Evolutionary conservation across 192 early-diverging fungal genomes (phyloP), one percentile per base, ranked within the genome.

Genomic region (Allomyces javanicus): DNA sequence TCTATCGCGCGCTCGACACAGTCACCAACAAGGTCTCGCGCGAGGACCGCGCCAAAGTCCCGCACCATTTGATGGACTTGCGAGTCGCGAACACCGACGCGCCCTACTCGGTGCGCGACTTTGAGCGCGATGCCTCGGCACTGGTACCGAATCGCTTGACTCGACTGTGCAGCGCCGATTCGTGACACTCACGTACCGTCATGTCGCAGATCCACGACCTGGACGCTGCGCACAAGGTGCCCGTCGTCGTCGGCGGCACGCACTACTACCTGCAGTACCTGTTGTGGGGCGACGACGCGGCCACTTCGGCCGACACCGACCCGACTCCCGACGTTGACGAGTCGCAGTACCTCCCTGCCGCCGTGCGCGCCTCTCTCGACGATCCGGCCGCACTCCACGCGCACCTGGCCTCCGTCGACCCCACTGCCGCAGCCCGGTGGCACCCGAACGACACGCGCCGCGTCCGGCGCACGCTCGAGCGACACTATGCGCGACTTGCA

Each of bases 221-320:
- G 43, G 85, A 93, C 63, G 66, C 70, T 24, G 79, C 88, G 14
- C 1, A 85, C 64, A 74, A 78, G 22, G 64, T 90, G 19, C 91
- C 96, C 4, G 85, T 99, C 12, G 75, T 99, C 9, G 93, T 94
- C 9, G 96, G 96, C 44, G 96, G 96, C 55, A 99, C 94, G 7
- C 85, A 95, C 70, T 99, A 99, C 74, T 99, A 99, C 72, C 84
- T 99, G 27, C 96, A 99, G 71, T 86, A 86, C 1, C 70, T 92
- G 6, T 73, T 99, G 44, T 99, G 88, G 81, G 74, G 81, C 44
- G 79, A 91, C 21, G 50, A 58, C 3, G 33, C 33, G 3, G 3
- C 33, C 7, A 40, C 3, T 7, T 0, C 33, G 33, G 3, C 7
- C 33, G 33, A 40, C 7, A 7, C 33, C 33, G 33, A 40, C 33